Conservation (phyloP, 2,329 filamentous ascomycete genomes). For the Fusarium chaquense region DNA sequence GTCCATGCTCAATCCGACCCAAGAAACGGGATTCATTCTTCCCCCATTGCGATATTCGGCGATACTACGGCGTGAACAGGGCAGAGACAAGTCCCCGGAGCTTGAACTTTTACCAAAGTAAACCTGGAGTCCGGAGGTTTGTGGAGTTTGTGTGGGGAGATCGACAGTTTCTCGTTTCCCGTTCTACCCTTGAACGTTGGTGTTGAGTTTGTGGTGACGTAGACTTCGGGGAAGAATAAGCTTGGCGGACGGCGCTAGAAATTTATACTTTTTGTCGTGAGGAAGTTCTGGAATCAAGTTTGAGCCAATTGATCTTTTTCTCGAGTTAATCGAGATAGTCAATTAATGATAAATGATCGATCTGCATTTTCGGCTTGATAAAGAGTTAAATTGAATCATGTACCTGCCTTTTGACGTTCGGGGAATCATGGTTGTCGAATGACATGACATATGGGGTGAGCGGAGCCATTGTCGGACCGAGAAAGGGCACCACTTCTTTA, state of each 20-base stretch:
- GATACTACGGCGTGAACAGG: slow-evolving; percentile 35
- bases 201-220: slow-evolving; percentile 34
- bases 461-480: slow-evolving; percentile 28
- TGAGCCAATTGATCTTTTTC: neutral
- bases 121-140: slow-evolving; percentile 38
- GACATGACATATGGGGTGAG: slow-evolving; percentile 18
- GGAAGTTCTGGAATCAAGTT: neutral
- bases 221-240: slow-evolving; percentile 13
- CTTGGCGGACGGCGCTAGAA: slow-evolving; percentile 31
- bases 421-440: slow-evolving; percentile 17
- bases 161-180: slow-evolving; percentile 25
- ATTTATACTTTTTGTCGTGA: slow-evolving; percentile 6
- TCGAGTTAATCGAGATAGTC: neutral
- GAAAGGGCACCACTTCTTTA: neutral
- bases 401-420: neutral
- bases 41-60: slow-evolving; percentile 14
- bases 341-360: neutral
- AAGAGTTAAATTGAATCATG: neutral
- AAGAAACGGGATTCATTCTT: neutral
- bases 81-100: slow-evolving; percentile 5
- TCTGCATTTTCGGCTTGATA: neutral
- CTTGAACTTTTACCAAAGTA: slow-evolving; percentile 13
- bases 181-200: slow-evolving; percentile 20
- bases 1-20: neutral
- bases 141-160: slow-evolving; percentile 42